A percentile compares a stretch with the other conserved stretches of the same genome.
These are phyloP conservation scores for Chlorociboria aeruginascens DNA, from an alignment of 495 filamentous ascomycete genomes.

Conservation along the genomic window DNA sequence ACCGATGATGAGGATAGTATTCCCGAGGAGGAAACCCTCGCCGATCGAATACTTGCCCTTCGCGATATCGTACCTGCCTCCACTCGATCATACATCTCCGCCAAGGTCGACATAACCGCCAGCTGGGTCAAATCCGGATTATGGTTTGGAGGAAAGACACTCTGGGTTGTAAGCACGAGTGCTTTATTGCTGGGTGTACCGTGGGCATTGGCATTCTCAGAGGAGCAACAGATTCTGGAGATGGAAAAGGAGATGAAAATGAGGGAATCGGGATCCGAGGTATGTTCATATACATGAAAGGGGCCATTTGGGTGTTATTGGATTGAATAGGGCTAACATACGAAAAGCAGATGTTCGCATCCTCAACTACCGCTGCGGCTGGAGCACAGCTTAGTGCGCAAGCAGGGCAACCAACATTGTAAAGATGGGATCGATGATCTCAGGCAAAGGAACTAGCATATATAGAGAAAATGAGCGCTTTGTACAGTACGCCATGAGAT, in stretches of 20 bases:
- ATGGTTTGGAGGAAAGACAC: conserved; percentile 61
- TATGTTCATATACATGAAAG: background rate
- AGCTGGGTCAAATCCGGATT: conserved; percentile 49
- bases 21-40: conserved; percentile 44
- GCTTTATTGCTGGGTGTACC: conserved; percentile 85
- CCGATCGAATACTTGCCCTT: conserved; percentile 73
- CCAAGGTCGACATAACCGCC: conserved; percentile 43
- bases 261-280: conserved; percentile 55
- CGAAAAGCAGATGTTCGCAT: background rate
- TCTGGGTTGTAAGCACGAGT: conserved; percentile 80
- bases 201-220: conserved; percentile 80
- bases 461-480: conserved; percentile 7
- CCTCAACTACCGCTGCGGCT: conserved; percentile 3
- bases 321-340: background rate
- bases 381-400: conserved; percentile 15
- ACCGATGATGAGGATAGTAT: conserved; percentile 40
- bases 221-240: conserved; percentile 91
- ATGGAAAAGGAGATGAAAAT: conserved; percentile 96
- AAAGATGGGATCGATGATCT: conserved; percentile 4
- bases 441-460: background rate
- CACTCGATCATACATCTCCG: conserved; percentile 56
- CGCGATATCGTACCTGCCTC: conserved; percentile 85
- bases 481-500: conserved; percentile 14
- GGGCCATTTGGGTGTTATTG: too few relatives aligned
- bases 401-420: conserved; percentile 18